Conservation (phyloP, 2,329 filamentous ascomycete species). For the Sclerotinia borealis region DNA sequence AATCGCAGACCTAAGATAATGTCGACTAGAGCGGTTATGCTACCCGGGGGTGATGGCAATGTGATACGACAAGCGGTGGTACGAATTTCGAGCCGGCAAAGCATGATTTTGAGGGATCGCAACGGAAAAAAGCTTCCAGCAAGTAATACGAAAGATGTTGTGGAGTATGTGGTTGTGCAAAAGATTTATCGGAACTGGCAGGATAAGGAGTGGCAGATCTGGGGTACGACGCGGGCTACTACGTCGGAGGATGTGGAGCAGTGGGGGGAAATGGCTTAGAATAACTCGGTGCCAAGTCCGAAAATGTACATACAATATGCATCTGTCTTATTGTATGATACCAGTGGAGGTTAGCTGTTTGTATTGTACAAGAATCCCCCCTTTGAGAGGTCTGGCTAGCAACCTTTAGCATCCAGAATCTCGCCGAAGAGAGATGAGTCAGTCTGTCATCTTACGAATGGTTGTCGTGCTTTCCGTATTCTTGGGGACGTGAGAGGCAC, state of each 20-base stretch:
- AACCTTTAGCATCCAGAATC: not conserved
- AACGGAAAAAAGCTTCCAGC: slow-evolving; percentile 38
- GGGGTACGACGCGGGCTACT: slow-evolving; percentile 55
- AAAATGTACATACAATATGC: not conserved
- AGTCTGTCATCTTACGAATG: not conserved
- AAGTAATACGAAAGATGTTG: slow-evolving; percentile 46
- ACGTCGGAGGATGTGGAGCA: slow-evolving; percentile 34
- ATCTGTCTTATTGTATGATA: not conserved
- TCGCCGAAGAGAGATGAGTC: not conserved
- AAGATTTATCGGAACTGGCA: slow-evolving; percentile 39
- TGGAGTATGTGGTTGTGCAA: slow-evolving; percentile 61
- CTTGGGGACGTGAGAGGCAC: not conserved
- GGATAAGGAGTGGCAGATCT: slow-evolving; percentile 53
- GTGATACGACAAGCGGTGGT: slow-evolving; percentile 55
- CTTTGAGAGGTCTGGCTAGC: not conserved
- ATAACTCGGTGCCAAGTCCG: not conserved
- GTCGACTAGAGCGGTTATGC: slow-evolving; percentile 46
- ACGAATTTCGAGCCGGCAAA: slow-evolving; percentile 51
- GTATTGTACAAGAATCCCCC: not conserved
- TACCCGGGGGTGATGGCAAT: slow-evolving; percentile 39
- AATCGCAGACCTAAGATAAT: slow-evolving; percentile 34
- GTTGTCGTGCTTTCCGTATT: no score
- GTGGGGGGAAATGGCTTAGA: slow-evolving; percentile 3
- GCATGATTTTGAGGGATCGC: slow-evolving; percentile 36
- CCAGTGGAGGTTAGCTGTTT: not conserved